These are phyloP conservation scores for Rhodamnia argentea DNA, from an alignment of 345 rosid species.

Conservation along the genomic window DNA sequence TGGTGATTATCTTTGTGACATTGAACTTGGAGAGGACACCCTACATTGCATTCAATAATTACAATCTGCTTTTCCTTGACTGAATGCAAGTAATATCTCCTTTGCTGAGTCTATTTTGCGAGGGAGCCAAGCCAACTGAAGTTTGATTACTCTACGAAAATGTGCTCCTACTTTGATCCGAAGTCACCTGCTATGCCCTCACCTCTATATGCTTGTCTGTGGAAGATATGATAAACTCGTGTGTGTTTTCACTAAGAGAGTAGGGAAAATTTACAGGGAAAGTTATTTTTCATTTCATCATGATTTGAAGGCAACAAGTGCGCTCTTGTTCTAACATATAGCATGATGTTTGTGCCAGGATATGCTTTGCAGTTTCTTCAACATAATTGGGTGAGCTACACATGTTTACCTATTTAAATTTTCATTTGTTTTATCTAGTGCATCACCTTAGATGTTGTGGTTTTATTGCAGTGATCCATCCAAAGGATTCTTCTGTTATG, in stretches of 20 bases:
- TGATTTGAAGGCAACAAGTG: neutral
- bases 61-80: neutral
- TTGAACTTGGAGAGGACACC: neutral
- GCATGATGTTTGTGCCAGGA: constrained; percentile 38
- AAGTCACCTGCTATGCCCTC: neutral
- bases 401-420: neutral
- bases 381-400: constrained; percentile 63
- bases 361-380: constrained; percentile 96
- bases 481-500: constrained; percentile 72
- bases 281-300: neutral
- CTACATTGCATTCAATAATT: neutral
- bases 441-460: neutral
- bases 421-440: neutral
- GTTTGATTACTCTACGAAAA: neutral
- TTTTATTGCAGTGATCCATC: constrained; percentile 73
- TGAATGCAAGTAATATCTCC: neutral
- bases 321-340: neutral
- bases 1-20: neutral
- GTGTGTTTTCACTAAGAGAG: neutral
- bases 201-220: neutral
- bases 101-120: neutral
- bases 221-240: neutral
- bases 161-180: neutral
- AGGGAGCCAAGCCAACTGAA: neutral
- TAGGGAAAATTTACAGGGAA: neutral